Evolutionary conservation across 2,329 filamentous ascomycete species (phyloP), one percentile per base, ranked within the genome.

Genomic region (Exophiala aquamarina): DNA sequence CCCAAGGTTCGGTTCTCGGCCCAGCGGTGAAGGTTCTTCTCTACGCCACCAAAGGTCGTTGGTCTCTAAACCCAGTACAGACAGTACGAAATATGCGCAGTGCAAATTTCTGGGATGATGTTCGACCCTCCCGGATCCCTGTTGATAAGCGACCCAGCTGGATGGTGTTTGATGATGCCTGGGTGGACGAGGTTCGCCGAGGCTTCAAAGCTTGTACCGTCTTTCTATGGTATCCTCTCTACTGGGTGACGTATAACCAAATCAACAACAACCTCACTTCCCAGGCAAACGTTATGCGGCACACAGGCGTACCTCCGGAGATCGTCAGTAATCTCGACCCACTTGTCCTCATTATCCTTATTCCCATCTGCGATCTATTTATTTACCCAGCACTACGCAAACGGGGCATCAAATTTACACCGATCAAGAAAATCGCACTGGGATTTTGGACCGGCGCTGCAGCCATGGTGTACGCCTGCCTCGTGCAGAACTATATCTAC

Each of bases 101-200:
- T 42, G 71, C 72, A 5, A 71, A 72, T 13, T 77, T 87, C 68
- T 89, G 85, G 82, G 81, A 88, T 19, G 62, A 72, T 3, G 81
- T 82, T 50, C 87, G 87, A 69, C 86, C 86, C 2, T 86, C 81
- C 61, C 70, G 73, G 18, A 73, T 88, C 5, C 69, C 76, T 8
- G 69, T 75, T 29, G 65, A 64, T 1, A 63, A 73, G 52, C 82
- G 82, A 43, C 86, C 86, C 0, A 34, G 41, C 0, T 90, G 86
- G 85, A 90, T 91, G 84, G 86, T 82, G 0, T 90, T 90, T 57
- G 87, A 92, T 52, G 87, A 92, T 57, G 79, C 80, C 41, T 92
- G 86, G 86, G 87, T 92, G 21, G 86, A 89, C 62, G 84, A 90
- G 62, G 82, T 90, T 38, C 75, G 76, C 40, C 82, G 86, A 66